Base-by-base conservation (phyloP, 306 rosid genomes). In the Purshia tridentata region DNA sequence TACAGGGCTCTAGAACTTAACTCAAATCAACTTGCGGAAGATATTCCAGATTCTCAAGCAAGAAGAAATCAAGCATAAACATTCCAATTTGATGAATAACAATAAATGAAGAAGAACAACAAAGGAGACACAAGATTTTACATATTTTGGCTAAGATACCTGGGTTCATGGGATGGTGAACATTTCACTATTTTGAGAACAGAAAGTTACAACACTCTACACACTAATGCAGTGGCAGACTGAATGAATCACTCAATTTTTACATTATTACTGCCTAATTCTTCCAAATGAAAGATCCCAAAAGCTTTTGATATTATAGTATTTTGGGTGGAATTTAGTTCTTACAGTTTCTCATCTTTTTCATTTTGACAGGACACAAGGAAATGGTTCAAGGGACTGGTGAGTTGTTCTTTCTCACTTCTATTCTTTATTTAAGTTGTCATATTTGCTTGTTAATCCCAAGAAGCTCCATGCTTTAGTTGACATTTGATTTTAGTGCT, bases 301-400 rank as follows among this genome's bases (percentile, higher is more conserved):
- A 16, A 40, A 40, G 6, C 47, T 44, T 44, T 44, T 44, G 47
- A 4, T 44, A 44, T 6, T 44, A 5, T 44, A 44, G 47, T 40
- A 12, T 8, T 15, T 66, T 8, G 5, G 59, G 45, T 61, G 63
- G 37, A 37, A 56, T 65, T 65, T 67, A 49, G 76, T 69, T 78
- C 90, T 88, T 62, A 91, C 78, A 50, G 60, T 80, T 78, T 74
- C 35, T 23, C 45, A 2, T 67, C 63, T 66, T 81, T 75, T 65
- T 56, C 77, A 56, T 84, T 80, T 65, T 85, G 76, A 82, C 96
- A 95, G 98, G 98, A 90, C 74, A 85, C 72, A 81, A 83, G 89
- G 75, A 90, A 74, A 77, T 88, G 99, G 99, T 91, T 91, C 70
- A 85, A 73, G 81, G 86, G 70, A 73, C 57, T 89, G 77, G 98